A percentile compares a stretch with the other conserved stretches of the same genome.
These are phyloP conservation scores for Aristolochia californica DNA, from an alignment of 164 flowering plant species.

Conservation along the genomic window DNA sequence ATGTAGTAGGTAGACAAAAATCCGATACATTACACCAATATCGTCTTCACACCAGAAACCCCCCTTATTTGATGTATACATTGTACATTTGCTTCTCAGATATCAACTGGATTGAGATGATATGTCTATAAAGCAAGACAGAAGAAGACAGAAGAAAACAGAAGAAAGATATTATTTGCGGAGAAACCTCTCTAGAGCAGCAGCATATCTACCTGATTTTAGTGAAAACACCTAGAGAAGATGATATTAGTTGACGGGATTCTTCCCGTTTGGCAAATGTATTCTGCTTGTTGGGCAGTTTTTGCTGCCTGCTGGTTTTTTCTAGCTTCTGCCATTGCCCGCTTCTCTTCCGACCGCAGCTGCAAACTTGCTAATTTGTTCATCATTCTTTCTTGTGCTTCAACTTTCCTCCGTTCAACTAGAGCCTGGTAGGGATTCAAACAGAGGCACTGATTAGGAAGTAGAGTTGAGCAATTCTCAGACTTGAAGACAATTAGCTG, in stretches of 20 bases:
- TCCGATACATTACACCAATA: not conserved
- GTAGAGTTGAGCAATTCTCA: too few species aligned
- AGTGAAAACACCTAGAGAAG: conserved; percentile 54
- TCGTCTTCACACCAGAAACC: too few species aligned
- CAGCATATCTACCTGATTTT: too few species aligned
- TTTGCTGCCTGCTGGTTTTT: conserved; percentile 45
- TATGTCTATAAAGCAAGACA: not conserved
- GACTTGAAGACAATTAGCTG: too few species aligned
- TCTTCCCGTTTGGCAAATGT: conserved; percentile 60
- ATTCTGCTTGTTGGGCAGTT: conserved; percentile 58
- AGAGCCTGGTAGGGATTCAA: conserved; percentile 37
- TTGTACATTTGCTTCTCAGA: not conserved
- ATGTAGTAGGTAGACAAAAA: not conserved
- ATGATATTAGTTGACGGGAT: conserved; percentile 41
- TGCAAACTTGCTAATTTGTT: conserved; percentile 59
- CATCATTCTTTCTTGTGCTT: conserved; percentile 67
- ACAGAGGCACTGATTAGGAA: not conserved
- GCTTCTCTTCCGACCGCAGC: conserved; percentile 62
- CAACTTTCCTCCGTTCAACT: conserved; percentile 59
- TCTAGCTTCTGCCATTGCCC: conserved; percentile 54
- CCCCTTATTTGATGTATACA: conserved; percentile 3
- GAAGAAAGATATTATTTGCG: too few species aligned
- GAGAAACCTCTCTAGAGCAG: too few species aligned
- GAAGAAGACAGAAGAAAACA: not conserved
- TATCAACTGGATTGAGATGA: not conserved